These are phyloP conservation scores for Thraustochytrium striatum DNA, from an alignment of 352 stramenopile genomes.

Conservation along the genomic window DNA sequence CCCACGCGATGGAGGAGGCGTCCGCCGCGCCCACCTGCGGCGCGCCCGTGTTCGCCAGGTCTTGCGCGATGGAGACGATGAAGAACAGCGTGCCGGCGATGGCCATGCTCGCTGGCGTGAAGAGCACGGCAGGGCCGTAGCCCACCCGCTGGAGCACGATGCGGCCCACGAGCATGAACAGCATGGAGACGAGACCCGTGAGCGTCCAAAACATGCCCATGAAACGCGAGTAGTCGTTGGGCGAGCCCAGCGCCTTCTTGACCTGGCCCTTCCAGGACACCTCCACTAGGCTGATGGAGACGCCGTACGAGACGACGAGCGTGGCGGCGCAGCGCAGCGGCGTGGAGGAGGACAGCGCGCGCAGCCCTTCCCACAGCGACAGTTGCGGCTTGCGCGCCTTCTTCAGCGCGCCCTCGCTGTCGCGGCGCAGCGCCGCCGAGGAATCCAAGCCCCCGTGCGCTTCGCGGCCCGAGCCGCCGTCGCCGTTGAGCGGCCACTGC, in stretches of 20 bases:
- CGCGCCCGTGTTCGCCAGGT: neutral
- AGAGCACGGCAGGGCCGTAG: conserved; percentile 69
- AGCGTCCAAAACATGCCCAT: conserved; percentile 76
- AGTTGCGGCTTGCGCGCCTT: conserved; percentile 27
- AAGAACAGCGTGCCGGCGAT: conserved; percentile 63
- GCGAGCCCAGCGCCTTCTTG: conserved; percentile 72
- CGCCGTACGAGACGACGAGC: conserved; percentile 64
- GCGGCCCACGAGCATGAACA: conserved; percentile 76
- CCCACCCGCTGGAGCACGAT: conserved; percentile 75
- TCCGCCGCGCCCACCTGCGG: conserved; percentile 39
- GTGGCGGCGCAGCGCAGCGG: conserved; percentile 28
- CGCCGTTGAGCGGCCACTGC: too few species aligned
- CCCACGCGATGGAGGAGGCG: conserved; percentile 60
- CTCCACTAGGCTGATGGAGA: conserved; percentile 85
- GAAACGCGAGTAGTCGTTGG: conserved; percentile 78
- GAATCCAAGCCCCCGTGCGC: too few species aligned
- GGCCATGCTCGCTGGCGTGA: conserved; percentile 66
- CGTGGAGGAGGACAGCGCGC: neutral
- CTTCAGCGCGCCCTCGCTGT: neutral
- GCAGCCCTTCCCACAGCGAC: conserved; percentile 6
- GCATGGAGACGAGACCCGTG: conserved; percentile 66
- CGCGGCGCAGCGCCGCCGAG: neutral
- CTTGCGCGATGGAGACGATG: conserved; percentile 57
- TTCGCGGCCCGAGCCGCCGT: too few species aligned
- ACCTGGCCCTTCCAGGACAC: conserved; percentile 76